Percentiles rank a stretch among this genome's conserved stretches.
These are phyloP conservation scores for Glycyrrhiza uralensis DNA, from an alignment of 306 rosid genomes.

Conservation along the genomic window DNA sequence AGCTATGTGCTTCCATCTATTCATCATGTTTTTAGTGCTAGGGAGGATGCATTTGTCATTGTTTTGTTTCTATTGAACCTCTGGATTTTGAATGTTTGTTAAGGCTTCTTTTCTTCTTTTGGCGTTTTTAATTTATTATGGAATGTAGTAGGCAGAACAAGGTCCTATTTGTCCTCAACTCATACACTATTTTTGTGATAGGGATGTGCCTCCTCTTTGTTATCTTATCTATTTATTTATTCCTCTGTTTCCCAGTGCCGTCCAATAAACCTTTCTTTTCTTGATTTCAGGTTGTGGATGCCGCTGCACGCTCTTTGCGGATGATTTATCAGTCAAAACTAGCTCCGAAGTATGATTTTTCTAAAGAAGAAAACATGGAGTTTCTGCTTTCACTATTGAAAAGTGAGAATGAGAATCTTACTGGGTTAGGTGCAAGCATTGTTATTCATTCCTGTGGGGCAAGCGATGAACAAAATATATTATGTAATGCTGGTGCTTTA, in stretches of 20 bases:
- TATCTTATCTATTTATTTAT: neutral
- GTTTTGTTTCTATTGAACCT: neutral
- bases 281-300: slow-evolving; percentile 79
- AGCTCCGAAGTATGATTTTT: slow-evolving; percentile 87
- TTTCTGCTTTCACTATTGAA: slow-evolving; percentile 76
- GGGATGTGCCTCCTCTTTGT: neutral
- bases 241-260: neutral
- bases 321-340: slow-evolving; percentile 89
- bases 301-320: slow-evolving; percentile 81
- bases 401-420: slow-evolving; percentile 77
- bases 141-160: neutral
- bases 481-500: slow-evolving; percentile 62
- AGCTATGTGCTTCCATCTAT: neutral
- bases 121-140: neutral
- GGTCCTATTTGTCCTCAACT: neutral
- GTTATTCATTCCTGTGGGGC: slow-evolving; percentile 77
- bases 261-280: slow-evolving; percentile 26
- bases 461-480: slow-evolving; percentile 53
- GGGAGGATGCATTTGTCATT: neutral
- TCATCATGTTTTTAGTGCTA: slow-evolving; percentile 5
- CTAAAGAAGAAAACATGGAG: slow-evolving; percentile 49
- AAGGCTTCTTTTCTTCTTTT: neutral
- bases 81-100: neutral
- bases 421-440: slow-evolving; percentile 89
- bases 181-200: neutral